Conservation (phyloP, 2,329 filamentous ascomycete genomes). For the Ophiosphaerella herpotricha region DNA sequence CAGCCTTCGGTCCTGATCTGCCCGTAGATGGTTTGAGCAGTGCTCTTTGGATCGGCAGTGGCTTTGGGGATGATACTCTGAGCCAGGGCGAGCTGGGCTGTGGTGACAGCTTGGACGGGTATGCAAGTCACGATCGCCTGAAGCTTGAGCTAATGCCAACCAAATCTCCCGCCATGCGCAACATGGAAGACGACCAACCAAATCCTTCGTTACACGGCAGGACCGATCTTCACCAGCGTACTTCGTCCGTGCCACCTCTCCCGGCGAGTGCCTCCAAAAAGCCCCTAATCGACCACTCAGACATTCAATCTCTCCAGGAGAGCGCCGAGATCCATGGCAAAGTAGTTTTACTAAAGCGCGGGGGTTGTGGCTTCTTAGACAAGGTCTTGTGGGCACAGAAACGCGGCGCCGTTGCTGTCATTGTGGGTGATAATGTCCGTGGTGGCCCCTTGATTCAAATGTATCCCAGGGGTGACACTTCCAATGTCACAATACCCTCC, state of each 20-base stretch:
- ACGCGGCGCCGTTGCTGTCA: constrained; percentile 83
- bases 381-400: constrained; percentile 97
- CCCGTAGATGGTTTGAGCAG: constrained; percentile 79
- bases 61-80: constrained; percentile 78
- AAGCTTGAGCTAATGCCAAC: constrained; percentile 7
- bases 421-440: constrained; percentile 90
- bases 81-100: constrained; percentile 83
- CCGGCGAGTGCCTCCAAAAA: constrained; percentile 38
- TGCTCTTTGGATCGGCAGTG: constrained; percentile 90
- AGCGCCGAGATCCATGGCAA: constrained; percentile 91
- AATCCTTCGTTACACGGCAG: constrained; percentile 61
- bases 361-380: constrained; percentile 93
- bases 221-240: constrained; percentile 79
- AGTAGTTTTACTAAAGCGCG: constrained; percentile 86
- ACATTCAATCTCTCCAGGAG: constrained; percentile 91
- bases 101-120: constrained; percentile 91
- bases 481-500: constrained; percentile 90
- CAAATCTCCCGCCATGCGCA: not conserved
- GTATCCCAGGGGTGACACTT: constrained; percentile 97
- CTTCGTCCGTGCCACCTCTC: constrained; percentile 16
- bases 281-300: constrained; percentile 64
- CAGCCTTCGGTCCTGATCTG: constrained; percentile 85
- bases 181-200: too few relatives aligned
- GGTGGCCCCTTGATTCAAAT: constrained; percentile 92
- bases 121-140: constrained; percentile 52